Base-by-base conservation (phyloP, 306 rosid species). In the Glycine tomentella region DNA sequence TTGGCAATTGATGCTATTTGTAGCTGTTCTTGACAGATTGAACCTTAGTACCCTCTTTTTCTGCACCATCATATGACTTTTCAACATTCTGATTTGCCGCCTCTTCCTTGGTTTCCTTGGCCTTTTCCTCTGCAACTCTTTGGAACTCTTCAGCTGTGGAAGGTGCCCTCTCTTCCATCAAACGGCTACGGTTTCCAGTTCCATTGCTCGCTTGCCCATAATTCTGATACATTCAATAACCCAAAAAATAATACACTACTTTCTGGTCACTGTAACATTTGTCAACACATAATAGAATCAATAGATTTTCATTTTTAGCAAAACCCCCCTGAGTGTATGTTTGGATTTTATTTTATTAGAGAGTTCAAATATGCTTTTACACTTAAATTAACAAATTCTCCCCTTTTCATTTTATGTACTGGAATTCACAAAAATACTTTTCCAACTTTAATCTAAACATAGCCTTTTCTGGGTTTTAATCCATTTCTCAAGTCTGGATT, bases 141-240 rank as follows among this genome's bases (percentile, higher is more conserved):
- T 85, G 40, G 69, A 85, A 85, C n/a, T 85, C 88, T 74, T 85
- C 85, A 49, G 88, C 88, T 0, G 83, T 85, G 4, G 90, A 87
- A 15, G 87, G 90, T 46, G 87, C 90, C 45, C 86, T 81, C 74
- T 73, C 87, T 78, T 58, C 85, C 74, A 75, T 82, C 42, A 83
- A 61, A 53, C 72, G 72, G 48, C 81, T 53, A 7, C 62, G 75
- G 75, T 75, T 72, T 36, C 73, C 31, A 25, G 31, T 25, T 25
- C 31, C 84, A 69, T 64, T 86, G 56, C 62, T 76, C 31, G 69
- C 79, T 61, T 76, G 65, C 48, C 82, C 82, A 69, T 80, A 80
- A 63, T 46, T 84, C 87, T 84, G 75, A 70, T 48, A 20, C 51
- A 34, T 59, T 49, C 49, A 59, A 25, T 1, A 25, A 25, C 31